Base-by-base conservation (phyloP, 2,329 filamentous ascomycete genomes). In the Fusarium coicis region DNA sequence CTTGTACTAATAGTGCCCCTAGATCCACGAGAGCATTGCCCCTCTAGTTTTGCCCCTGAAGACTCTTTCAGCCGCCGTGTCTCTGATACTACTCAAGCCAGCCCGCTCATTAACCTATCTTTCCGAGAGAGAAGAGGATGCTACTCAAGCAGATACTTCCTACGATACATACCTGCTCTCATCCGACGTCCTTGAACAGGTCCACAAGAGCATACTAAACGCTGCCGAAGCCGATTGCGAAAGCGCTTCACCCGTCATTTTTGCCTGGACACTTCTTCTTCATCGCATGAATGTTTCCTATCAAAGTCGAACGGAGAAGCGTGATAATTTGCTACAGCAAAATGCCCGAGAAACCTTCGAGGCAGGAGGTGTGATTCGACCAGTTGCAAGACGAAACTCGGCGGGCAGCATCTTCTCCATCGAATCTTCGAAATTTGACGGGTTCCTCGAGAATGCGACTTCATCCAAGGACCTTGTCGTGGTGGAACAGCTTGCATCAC, bases 201-300 rank as follows among this genome's bases (percentile, higher is more conserved):
- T 97, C 19, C 94, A 96, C 74, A 88, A 88, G 58, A 88, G 92
- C n/a, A 86, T 97, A 39, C 82, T 92, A 30, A 84, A 86, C 62
- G 89, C 91, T 12, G 87, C 90, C 18, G 86, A 86, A 34, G 79
- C 83, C 26, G 87, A 87, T 21, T 85, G 89, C n/a, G 84, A 86
- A 42, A 89, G 89, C 40, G 93, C 93, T 26, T 90, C 89, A 62
- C 93, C 94, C 4, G 90, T 93, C 23, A 88, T 94, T 26, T 93
- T 97, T 74, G 90, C 93, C 7, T 98, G 95, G 95, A 90, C 92
- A 8, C 85, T 96, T 53, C 88, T 97, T 32, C 85, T 95, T 15
- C 89, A 93, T 76, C 87, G 88, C 32, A 90, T 96, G 83, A 89
- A 90, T 73, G 83, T 89, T 46, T 88, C 89, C 18, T 92, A 91